Base-by-base conservation (phyloP, 2,329 filamentous ascomycete species). In the Teratosphaeria nubilosa region DNA sequence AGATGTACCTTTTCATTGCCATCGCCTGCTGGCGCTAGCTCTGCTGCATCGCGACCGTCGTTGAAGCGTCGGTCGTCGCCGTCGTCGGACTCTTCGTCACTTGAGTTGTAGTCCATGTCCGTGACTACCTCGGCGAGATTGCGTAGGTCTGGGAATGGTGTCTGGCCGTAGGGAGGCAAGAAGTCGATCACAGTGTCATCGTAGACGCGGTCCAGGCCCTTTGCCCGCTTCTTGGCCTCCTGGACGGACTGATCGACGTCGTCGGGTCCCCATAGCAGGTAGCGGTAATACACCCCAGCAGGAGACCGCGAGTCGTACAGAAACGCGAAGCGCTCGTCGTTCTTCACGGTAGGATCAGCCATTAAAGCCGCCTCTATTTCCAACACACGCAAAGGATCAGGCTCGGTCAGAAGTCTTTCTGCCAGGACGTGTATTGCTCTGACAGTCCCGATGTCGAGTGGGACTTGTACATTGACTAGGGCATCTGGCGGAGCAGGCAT, bases 341-440 rank as follows among this genome's bases (percentile, higher is more conserved):
- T 82, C 70, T 95, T 90, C 1, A 97, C 87, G 57, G 91, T 85
- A 0, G 88, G 83, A 20, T 89, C 81, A 54, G 86, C 87, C 94
- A 97, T 97, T 6, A 99, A 80, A 1, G 95, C 78, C 5, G 91
- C 91, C 73, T 99, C 94, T 60, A 96, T 95, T 68, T 94, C 90
- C 0, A 89, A 84, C 0, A 91, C 91, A 41, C 68, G 60, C 51
- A 62, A 51, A 5, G 66, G 59, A 60, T 68, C 60, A 6, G 63
- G 59, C 64, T 94, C 84, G 24, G 85, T 83, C 9, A 96, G 76
- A 0, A 97, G 78, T 2, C 82, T 81, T 68, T 97, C 92, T 34
- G 95, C 81, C 0, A 91, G 88, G 70, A 87, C 91, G 75, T 97
- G 92, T 60, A 97, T 95, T 51, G 95, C 80, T 59, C 86, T 86